phyloP scores from a whole-genome alignment of 2,329 filamentous ascomycete genomes.

The Talaromyces piceae region DNA sequence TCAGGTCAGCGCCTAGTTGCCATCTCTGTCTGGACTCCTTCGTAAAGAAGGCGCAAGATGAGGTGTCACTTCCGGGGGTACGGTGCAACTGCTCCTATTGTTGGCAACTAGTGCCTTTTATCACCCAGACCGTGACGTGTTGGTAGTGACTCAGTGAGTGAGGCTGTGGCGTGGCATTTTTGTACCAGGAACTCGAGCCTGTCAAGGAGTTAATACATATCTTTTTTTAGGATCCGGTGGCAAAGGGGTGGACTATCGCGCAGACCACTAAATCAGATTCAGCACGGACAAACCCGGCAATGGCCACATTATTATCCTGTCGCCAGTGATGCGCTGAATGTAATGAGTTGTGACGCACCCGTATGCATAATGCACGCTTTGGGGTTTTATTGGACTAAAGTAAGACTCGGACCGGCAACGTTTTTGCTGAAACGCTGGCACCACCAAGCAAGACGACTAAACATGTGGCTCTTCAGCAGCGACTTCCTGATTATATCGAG shows the following conservation, averaged over 20 bases:
- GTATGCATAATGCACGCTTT: not conserved
- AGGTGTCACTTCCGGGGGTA: not conserved
- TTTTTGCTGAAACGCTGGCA: not conserved
- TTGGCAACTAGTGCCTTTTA: not conserved
- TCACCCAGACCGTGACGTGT: not conserved
- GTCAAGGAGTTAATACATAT: not conserved
- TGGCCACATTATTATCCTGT: not conserved
- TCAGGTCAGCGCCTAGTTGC: not conserved
- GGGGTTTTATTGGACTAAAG: not conserved
- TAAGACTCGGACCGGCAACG: not conserved
- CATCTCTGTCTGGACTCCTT: no score
- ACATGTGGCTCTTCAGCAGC: not conserved
- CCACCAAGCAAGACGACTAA: not conserved
- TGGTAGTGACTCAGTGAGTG: not conserved
- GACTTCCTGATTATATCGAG: not conserved
- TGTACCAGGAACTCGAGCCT: not conserved
- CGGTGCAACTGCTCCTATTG: not conserved
- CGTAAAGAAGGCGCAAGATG: no score
- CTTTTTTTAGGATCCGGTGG: not conserved
- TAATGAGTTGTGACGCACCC: no score
- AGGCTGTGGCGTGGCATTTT: not conserved
- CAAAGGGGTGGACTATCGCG: not conserved
- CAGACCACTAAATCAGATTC: not conserved
- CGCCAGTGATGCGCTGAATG: not conserved
- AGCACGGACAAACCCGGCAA: not conserved